Evolutionary conservation across 2,329 filamentous ascomycete species (phyloP), one percentile per base, ranked within the genome.

Genomic region (Fusarium drepaniforme): DNA sequence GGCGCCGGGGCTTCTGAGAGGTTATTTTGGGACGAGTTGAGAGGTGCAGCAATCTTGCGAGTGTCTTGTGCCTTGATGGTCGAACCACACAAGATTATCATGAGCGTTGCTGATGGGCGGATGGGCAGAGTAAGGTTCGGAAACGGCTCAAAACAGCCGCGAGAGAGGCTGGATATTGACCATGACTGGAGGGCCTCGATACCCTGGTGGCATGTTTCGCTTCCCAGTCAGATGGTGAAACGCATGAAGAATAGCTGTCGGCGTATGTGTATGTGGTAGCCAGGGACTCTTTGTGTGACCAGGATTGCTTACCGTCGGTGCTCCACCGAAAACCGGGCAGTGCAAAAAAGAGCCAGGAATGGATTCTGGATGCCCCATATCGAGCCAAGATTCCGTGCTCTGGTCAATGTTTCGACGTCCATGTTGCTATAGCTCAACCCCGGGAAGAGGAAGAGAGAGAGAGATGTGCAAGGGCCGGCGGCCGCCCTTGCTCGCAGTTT

Each of bases 1-100:
- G 76, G 81, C 79, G 80, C 81, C 75, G 75, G 67, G 74, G 66
- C 65, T 67, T 68, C 49, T 67, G 61, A 71, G 56, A 46, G 28
- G n/a, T 68, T 64, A 63, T 64, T 64, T 67, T 56, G 35, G 46
- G 51, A 49, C 7, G 56, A 23, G 63, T 25, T 62, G 16, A 60
- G 33, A 38, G 38, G 16, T 25, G 38, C 23, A 23, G 23, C 35
- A 33, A 60, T 57, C 21, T 58, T 38, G 49, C 16, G 28, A 33
- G 5, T 37, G 30, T 62, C 61, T 44, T 53, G 61, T 35, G 38
- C n/a, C 33, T 57, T 53, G 28, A 16, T 38, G 37, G 25, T 58
- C 28, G 57, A 33, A 64, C 58, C 51, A 67, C 37, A 28, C 40
- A 40, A 70, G 63, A 57, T 61, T 33, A 51, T 44, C 56, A 71